Conservation (phyloP, 345 rosid genomes). For the Limnanthes douglasii region DNA sequence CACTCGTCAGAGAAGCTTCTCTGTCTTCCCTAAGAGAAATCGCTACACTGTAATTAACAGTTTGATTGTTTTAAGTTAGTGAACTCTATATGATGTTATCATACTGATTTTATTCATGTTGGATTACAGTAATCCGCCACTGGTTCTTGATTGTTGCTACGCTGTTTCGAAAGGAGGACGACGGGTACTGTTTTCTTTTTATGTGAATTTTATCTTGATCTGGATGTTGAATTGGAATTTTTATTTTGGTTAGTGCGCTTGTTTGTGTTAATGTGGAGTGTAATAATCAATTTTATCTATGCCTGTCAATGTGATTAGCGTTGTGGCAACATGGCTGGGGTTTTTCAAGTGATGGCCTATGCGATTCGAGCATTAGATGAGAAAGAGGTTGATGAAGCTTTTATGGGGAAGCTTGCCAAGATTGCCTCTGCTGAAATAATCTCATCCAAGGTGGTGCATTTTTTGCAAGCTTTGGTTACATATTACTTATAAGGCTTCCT, state of each 20-base stretch:
- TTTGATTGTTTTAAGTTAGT: constrained; percentile 2
- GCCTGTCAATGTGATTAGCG: constrained; percentile 31
- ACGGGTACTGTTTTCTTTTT: constrained; percentile 29
- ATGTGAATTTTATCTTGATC: neutral
- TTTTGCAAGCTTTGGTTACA: too few species aligned
- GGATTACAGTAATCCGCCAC: constrained; percentile 62
- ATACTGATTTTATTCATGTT: neutral
- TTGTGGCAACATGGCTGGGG: constrained; percentile 86
- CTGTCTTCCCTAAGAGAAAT: constrained; percentile 78
- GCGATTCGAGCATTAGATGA: constrained; percentile 48
- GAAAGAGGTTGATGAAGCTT: constrained; percentile 52
- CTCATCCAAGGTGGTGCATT: constrained; percentile 61
- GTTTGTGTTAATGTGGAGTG: constrained; percentile 1
- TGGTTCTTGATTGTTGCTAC: constrained; percentile 86
- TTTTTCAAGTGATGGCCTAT: constrained; percentile 86
- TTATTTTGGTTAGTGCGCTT: neutral
- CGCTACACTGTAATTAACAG: constrained; percentile 34
- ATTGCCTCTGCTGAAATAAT: constrained; percentile 84
- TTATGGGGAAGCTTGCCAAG: constrained; percentile 82
- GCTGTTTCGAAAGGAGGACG: constrained; percentile 84
- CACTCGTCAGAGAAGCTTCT: constrained; percentile 56
- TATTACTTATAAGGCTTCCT: too few species aligned
- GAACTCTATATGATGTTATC: constrained; percentile 1
- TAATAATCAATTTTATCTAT: neutral
- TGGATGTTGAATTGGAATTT: neutral